Base-by-base conservation (phyloP, 2,329 filamentous ascomycete species). In the Calonectria pseudoreteaudii region DNA sequence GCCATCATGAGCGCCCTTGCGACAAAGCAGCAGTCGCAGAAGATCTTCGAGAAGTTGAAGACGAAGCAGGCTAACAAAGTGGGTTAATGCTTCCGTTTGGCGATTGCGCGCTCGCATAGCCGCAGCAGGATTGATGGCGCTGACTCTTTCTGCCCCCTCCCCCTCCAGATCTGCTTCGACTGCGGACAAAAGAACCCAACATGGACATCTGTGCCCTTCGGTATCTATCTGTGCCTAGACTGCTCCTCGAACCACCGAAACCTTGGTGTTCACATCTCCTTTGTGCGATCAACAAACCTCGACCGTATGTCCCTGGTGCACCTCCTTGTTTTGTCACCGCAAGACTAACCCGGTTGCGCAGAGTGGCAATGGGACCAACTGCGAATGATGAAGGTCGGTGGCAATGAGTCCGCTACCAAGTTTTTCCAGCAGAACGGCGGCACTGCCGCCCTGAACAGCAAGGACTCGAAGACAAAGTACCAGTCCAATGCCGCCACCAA, bases 311-410 rank as follows among this genome's bases (percentile, higher is more conserved):
- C 36, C 74, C 70, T 56, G 38, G 31, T 20, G 44, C 68, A 74
- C 38, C 53, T 36, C 41, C 20, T 65, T 34, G 7, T 44, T n/a
- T 30, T 31, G 30, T 58, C 56, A 16, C 66, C 47, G 14, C 60
- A 34, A 66, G 44, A 84, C 77, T 76, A 72, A 76, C 62, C 30
- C 53, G 47, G 62, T 36, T 60, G 34, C 67, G 47, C 80, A 94
- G 93, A 95, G 88, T 99, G 97, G 97, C 95, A 98, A 94, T 99
- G 97, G 97, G 95, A 98, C 79, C 97, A 99, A 85, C 90, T 99
- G 74, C 94, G 97, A 67, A 86, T 96, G 72, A 98, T 99, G 96
- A 99, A 99, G 87, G 95, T 98, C 20, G 97, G 97, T 78, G 97
- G 97, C 72, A 99, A 99, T 83, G 96, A 98, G 86, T 98, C 95